phyloP scores from a whole-genome alignment of 768 basidiomycete genomes.

The Polyporus arcularius region DNA sequence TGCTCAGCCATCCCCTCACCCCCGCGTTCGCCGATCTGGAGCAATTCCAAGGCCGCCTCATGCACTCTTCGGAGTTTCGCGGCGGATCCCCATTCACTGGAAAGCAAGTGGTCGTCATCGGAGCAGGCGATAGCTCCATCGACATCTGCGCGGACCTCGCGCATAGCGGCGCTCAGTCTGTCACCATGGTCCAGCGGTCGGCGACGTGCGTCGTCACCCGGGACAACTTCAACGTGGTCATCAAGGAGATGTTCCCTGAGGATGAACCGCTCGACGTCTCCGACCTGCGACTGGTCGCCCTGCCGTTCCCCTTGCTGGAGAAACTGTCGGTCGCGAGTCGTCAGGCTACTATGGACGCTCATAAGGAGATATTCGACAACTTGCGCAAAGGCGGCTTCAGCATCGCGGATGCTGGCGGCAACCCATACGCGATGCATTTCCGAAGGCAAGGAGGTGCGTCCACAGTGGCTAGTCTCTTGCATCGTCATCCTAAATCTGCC shows the following conservation, averaged over 20 bases:
- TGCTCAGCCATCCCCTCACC: constrained; percentile 46
- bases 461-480: not conserved
- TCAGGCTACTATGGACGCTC: constrained; percentile 8
- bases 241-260: constrained; percentile 12
- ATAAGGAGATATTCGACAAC: constrained; percentile 39
- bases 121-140: constrained; percentile 50
- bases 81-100: constrained; percentile 50
- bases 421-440: constrained; percentile 31
- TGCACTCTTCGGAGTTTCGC: constrained; percentile 56
- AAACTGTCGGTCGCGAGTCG: not conserved
- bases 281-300: constrained; percentile 36
- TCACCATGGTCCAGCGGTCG: constrained; percentile 46
- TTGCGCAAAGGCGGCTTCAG: constrained; percentile 40
- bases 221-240: constrained; percentile 1
- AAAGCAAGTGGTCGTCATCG: constrained; percentile 67
- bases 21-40: constrained; percentile 49
- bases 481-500: not conserved
- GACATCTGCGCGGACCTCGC: constrained; percentile 29
- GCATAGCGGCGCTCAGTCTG: constrained; percentile 32
- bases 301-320: constrained; percentile 26
- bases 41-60: constrained; percentile 48
- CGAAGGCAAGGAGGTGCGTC: constrained; percentile 34
- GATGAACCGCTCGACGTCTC: constrained; percentile 38
- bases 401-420: constrained; percentile 38
- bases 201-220: constrained; percentile 34